Base-by-base conservation (phyloP, 805 yeast genomes). In the Metschnikowia chrysomelidarum region DNA sequence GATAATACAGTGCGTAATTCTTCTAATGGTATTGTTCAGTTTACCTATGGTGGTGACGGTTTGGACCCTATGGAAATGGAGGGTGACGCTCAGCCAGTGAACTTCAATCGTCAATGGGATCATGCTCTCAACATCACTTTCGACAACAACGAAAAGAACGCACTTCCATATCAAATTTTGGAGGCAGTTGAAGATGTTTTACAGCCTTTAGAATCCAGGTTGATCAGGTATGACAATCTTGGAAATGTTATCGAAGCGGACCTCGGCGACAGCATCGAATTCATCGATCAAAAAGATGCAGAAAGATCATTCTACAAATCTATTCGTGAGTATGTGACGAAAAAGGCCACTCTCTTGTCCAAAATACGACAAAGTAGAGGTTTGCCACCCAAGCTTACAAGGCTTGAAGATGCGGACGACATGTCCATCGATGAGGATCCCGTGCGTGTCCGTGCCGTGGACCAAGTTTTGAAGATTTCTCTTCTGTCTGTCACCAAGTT, bases 51-150 rank as follows among this genome's bases (percentile, higher is more conserved):
- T 62, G 98, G 98, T 45, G 99, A 93, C 62, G 96, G 98, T 30
- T 74, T 93, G 46, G 99, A 93, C 69, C 99, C 99, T 3, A 73
- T 87, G 56, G 97, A 91, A 63, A 93, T 93, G 98, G 99, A 94
- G 65, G 98, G 98, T 49, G 96, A 94, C 62, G 96, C 98, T 1
- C 78, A 71, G 51, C 98, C 99, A 0, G 98, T 93, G 22, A 88
- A 94, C 58, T 91, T 93, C 59, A 72, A 71, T 37, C 79, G 97
- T 56, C 87, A 95, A 16, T 93, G 99, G 99, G 88, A 81, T 44
- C 98, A 93, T 59, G 81, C 96, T 5, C 71, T 63, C 50, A 82
- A 84, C 61, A 67, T 87, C 38, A 84, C 95, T 1, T 80, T 78
- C 44, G 66, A 75, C 49, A 64, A 69, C 30, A 40, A 63, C 0